Evolutionary conservation across 2,329 filamentous ascomycete species (phyloP).

Genomic region (Cadophora malorum): DNA sequence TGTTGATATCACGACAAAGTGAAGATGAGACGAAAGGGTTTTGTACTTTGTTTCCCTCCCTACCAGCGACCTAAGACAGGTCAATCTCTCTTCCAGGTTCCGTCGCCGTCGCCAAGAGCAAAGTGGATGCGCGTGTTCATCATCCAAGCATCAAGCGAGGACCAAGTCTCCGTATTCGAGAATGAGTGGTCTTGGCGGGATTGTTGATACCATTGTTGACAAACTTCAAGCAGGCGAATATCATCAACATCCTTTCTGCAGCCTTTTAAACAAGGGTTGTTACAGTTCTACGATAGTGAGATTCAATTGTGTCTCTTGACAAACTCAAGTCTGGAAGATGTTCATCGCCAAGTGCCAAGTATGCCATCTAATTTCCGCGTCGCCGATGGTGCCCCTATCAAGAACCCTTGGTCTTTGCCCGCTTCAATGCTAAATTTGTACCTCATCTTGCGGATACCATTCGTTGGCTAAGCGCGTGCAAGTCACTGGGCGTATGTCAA

Average conservation of each 20-base stretch:
- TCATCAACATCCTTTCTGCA: background rate
- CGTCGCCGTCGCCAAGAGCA: constrained; percentile 1
- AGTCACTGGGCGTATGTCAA: background rate
- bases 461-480: background rate
- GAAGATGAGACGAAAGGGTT: background rate
- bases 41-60: background rate
- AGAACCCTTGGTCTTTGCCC: background rate
- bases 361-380: constrained; percentile 2
- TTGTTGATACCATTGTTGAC: background rate
- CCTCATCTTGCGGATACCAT: background rate
- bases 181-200: background rate
- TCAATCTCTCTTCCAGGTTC: constrained; percentile 13
- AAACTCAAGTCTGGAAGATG: background rate
- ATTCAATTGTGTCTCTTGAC: background rate
- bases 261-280: too few relatives aligned
- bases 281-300: too few relatives aligned
- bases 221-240: background rate
- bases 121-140: constrained; percentile 10
- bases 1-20: background rate
- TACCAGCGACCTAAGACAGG: background rate
- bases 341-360: constrained; percentile 6
- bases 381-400: background rate
- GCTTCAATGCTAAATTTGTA: background rate
- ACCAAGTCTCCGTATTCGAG: constrained; percentile 13
- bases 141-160: constrained; percentile 12